Conservation (phyloP, 768 basidiomycete genomes). For the Termitomyces heimii region DNA sequence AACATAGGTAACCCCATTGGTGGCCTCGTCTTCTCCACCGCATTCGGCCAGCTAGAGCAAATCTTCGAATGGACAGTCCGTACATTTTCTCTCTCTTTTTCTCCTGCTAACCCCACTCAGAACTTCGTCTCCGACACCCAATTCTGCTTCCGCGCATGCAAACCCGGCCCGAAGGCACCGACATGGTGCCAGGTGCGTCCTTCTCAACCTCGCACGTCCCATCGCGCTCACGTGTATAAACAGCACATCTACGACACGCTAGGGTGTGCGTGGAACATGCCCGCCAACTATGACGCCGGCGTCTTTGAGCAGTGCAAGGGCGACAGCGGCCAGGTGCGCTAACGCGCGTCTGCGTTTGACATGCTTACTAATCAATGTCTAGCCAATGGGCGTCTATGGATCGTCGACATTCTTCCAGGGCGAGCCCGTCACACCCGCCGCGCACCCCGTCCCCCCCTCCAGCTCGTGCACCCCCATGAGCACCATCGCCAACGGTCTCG, state of each 20-base stretch:
- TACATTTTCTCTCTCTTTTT: neutral
- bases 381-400: slow-evolving; percentile 69
- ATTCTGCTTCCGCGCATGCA: slow-evolving; percentile 75
- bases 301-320: slow-evolving; percentile 46
- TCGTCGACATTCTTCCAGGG: slow-evolving; percentile 65
- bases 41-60: slow-evolving; percentile 54
- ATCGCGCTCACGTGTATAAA: too few species aligned
- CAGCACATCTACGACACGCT: slow-evolving; percentile 49
- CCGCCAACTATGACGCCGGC: slow-evolving; percentile 38
- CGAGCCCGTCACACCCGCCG: slow-evolving; percentile 43
- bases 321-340: slow-evolving; percentile 41
- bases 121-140: slow-evolving; percentile 53
- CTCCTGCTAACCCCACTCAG: slow-evolving; percentile 19
- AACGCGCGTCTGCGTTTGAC: too few species aligned
- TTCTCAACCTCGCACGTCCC: too few species aligned
- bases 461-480: slow-evolving; percentile 50
- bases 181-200: slow-evolving; percentile 33
- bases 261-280: slow-evolving; percentile 62
- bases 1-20: slow-evolving; percentile 50
- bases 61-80: slow-evolving; percentile 71
- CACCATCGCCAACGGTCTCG: slow-evolving; percentile 45
- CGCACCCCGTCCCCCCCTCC: slow-evolving; percentile 52
- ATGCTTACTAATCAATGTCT: too few species aligned
- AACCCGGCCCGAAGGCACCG: slow-evolving; percentile 42
- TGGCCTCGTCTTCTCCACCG: slow-evolving; percentile 66